A percentile compares a stretch with the other conserved stretches of the same genome.
Evolutionary conservation across 176 grass and related monocot genomes (phyloP).

Genomic region (Cenchrus purpureus): DNA sequence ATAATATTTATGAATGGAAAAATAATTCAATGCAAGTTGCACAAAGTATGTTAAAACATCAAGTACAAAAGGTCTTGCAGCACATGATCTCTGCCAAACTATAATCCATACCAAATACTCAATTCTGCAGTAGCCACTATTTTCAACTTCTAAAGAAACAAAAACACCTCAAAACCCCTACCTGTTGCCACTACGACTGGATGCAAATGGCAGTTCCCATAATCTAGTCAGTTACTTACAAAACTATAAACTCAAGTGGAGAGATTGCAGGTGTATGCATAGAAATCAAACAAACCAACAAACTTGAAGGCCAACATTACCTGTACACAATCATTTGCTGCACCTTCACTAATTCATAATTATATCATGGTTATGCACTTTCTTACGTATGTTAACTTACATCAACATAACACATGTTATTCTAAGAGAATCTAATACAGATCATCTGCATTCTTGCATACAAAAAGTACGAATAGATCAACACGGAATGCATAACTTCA

Average conservation of each 20-base stretch:
- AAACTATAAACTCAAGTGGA: neutral
- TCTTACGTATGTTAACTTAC: neutral
- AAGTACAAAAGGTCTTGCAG: neutral
- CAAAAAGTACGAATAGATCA: neutral
- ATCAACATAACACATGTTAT: neutral
- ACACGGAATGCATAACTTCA: neutral
- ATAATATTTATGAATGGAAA: neutral
- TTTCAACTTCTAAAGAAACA: constrained; percentile 12
- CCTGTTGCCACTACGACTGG: neutral
- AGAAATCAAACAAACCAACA: neutral
- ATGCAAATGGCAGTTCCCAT: neutral
- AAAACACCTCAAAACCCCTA: neutral
- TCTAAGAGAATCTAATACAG: neutral
- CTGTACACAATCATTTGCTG: neutral
- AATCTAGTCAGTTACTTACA: neutral
- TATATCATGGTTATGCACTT: neutral
- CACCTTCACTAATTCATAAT: neutral
- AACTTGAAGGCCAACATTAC: neutral
- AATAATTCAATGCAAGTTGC: neutral
- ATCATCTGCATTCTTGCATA: neutral
- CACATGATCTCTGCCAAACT: neutral
- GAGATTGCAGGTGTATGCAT: neutral
- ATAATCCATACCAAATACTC: neutral
- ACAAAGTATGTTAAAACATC: neutral
- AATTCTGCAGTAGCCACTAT: neutral